Base-by-base conservation (phyloP, 2,329 filamentous ascomycete genomes). In the Fusarium sp. region DNA sequence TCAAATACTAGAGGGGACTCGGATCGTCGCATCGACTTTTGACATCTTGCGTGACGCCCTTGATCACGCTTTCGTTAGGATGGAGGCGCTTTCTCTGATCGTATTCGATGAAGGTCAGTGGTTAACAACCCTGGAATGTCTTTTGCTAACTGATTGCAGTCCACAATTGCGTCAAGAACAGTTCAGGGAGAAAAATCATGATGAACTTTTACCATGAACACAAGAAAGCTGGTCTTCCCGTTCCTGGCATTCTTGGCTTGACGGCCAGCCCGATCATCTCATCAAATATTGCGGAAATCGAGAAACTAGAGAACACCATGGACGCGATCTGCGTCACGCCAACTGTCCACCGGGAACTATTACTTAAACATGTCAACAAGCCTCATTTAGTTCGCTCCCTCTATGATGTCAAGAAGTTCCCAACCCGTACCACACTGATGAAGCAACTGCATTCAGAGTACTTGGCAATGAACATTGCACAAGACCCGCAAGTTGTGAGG, bases 31-130 rank as follows among this genome's bases (percentile, higher is more conserved):
- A 3, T 93, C 92, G 1, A 96, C 94, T 0, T 89, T 91, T 63
- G 89, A 92, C 63, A 85, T 97, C 3, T 83, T 97, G 15, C 81
- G 88, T 5, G 92, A 97, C 78, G 93, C 92, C 5, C 82, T 97
- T 39, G 82, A 80, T 2, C 92, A 96, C 79, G 92, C 85, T 0
- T 97, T 97, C 75, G 86, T 97, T 3, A 83, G 77, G 3, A 85
- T 97, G 72, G 75, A 82, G 1, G 82, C 82, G 4, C 78, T 97
- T 23, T 84, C 90, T 8, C 81, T 97, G 7, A 80, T 97, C 18
- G 85, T 97, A 0, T 92, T 97, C 71, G 94, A 97, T 74, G 94
- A 97, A 88, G 92, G 92, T 91, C 75, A 55, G 80, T 66, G 9
- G 29, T 24, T 37, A 26, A 8, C 8, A 8, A 23, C 6, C 7